Evolutionary conservation across 257 asterid genomes (phyloP).

Genomic region (Sherardia arvensis): DNA sequence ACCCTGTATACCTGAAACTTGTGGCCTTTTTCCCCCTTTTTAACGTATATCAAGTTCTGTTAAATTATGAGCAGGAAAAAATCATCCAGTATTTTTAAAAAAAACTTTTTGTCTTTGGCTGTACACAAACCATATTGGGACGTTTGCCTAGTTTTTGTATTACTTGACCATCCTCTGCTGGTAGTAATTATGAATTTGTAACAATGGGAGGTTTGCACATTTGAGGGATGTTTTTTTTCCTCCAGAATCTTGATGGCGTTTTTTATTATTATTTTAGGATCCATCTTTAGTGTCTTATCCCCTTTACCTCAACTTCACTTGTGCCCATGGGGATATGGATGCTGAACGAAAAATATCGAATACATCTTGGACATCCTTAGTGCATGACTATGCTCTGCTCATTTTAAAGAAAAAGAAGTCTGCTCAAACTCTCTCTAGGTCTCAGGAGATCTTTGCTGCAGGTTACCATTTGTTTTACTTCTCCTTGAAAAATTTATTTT

Average conservation of each 20-base stretch:
- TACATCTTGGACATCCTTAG: conserved; percentile 47
- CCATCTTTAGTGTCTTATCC: conserved; percentile 33
- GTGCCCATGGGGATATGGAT: conserved; percentile 19
- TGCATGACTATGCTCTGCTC: conserved; percentile 36
- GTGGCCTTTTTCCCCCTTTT: neutral
- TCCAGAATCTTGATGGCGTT: neutral
- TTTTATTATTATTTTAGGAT: conserved; percentile 45
- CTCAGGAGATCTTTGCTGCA: conserved; percentile 35
- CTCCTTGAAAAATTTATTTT: conserved; percentile 2
- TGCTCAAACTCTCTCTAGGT: conserved; percentile 26
- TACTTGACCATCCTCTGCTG: neutral
- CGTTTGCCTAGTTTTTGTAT: neutral
- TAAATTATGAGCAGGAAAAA: neutral
- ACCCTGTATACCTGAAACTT: conserved; percentile 12
- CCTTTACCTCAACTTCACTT: conserved; percentile 30
- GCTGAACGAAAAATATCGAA: conserved; percentile 25
- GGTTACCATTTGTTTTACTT: conserved; percentile 30
- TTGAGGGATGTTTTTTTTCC: neutral
- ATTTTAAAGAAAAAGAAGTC: conserved; percentile 37
- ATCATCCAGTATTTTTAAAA: too few species aligned
- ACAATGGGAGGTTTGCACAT: neutral
- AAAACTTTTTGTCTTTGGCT: neutral
- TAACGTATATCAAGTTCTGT: neutral
- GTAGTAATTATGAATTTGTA: neutral
- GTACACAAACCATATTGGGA: neutral